phyloP scores from a whole-genome alignment of 1,139 yeast species.

The Magnusiomyces clavatus region DNA sequence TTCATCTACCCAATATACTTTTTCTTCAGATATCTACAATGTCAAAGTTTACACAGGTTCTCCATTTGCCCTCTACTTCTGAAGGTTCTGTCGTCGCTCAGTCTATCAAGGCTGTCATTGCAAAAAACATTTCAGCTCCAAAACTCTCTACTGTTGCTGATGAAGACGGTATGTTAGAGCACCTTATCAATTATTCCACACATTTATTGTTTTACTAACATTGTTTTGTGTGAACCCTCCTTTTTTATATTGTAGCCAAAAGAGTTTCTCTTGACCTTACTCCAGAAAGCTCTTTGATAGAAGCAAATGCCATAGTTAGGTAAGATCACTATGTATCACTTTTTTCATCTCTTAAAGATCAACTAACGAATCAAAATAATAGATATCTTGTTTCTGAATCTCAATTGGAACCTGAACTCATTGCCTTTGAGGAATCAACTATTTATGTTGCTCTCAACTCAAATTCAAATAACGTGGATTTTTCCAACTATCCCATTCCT shows the following conservation, averaged over 20 bases:
- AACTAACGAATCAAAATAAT: constrained; percentile 18
- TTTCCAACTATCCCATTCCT: constrained; percentile 4
- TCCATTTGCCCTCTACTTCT: constrained; percentile 8
- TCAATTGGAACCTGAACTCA: constrained; percentile 20
- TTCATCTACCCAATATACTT: neutral
- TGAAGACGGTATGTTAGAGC: constrained; percentile 9
- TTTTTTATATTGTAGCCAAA: neutral
- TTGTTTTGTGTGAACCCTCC: neutral
- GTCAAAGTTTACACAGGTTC: neutral
- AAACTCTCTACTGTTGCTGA: constrained; percentile 5
- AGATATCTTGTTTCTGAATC: constrained; percentile 31
- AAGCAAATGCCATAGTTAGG: constrained; percentile 77
- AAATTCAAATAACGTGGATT: constrained; percentile 2
- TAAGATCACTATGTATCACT: constrained; percentile 39
- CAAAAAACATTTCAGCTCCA: constrained; percentile 6
- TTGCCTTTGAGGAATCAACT: constrained; percentile 20
- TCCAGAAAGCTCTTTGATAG: constrained; percentile 36
- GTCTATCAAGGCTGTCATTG: constrained; percentile 10
- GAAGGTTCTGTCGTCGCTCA: constrained; percentile 11
- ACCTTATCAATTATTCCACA: constrained; percentile 1
- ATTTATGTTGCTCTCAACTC: constrained; percentile 17
- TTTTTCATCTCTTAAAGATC: neutral
- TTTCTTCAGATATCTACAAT: neutral
- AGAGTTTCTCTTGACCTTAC: neutral
- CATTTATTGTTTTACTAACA: neutral